Conservation (phyloP, 73 alveolate species). For the Tetrahymena malaccensis region DNA sequence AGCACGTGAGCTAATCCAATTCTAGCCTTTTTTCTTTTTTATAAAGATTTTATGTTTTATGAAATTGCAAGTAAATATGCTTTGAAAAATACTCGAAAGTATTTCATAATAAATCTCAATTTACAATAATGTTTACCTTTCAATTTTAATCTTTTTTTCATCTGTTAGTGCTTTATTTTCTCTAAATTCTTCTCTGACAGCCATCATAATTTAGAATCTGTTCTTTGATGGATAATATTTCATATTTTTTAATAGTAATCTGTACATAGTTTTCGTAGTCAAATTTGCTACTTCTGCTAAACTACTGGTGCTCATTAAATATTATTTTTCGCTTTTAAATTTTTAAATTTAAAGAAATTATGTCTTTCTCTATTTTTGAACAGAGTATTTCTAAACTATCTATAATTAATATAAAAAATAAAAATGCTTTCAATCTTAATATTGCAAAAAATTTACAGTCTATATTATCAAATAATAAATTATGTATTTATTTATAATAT, state of each 20-base stretch:
- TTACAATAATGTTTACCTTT: neutral
- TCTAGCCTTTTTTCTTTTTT: constrained; percentile 19
- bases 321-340: neutral
- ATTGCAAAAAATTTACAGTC: too few relatives aligned
- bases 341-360: neutral
- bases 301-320: neutral
- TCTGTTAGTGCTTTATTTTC: neutral
- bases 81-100: neutral
- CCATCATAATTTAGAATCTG: constrained; percentile 17
- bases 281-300: neutral
- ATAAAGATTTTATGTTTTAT: neutral
- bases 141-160: neutral
- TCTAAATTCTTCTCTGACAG: constrained; percentile 10
- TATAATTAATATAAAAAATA: too few relatives aligned
- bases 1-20: constrained; percentile 17
- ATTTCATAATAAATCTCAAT: neutral
- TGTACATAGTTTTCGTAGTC: constrained; percentile 8
- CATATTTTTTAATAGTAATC: constrained; percentile 18
- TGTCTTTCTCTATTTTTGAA: neutral
- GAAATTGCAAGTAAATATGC: neutral
- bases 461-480: too few relatives aligned
- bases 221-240: constrained; percentile 34
- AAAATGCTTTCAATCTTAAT: neutral
- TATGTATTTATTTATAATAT: too few relatives aligned
- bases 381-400: neutral